Percentiles rank a stretch among this genome's conserved stretches.
phyloP scores from a whole-genome alignment of 2,329 filamentous ascomycete species.

The Aspergillus spinulosporus region DNA sequence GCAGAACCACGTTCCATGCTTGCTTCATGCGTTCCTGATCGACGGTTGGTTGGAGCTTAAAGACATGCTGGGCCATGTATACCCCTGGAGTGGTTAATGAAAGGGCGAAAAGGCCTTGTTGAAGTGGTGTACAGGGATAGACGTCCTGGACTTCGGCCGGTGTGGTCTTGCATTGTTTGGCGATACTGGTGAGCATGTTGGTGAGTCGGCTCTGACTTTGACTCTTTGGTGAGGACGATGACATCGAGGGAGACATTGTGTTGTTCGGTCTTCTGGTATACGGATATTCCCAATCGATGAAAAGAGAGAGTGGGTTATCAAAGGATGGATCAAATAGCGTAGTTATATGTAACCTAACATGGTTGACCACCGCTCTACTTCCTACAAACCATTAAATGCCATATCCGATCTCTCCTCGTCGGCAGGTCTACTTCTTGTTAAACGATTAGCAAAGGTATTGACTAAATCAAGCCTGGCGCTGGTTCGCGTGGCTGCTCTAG shows the following conservation, averaged over 20 bases:
- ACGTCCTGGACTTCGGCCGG: background rate
- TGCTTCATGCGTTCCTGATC: background rate
- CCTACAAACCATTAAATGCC: too few species aligned
- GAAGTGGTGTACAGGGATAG: background rate
- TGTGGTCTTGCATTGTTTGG: background rate
- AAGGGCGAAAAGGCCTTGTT: background rate
- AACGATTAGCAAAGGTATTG: background rate
- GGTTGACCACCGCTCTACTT: too few species aligned
- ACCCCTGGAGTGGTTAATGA: background rate
- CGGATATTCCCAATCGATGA: too few species aligned
- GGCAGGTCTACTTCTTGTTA: background rate
- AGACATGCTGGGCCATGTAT: background rate
- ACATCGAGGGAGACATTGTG: background rate
- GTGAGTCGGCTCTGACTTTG: background rate
- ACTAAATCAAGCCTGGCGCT: background rate
- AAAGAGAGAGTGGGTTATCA: too few species aligned
- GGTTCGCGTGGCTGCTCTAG: background rate
- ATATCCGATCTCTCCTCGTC: too few species aligned
- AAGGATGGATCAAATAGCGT: too few species aligned
- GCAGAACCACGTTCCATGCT: background rate
- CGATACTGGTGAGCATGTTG: background rate
- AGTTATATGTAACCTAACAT: too few species aligned
- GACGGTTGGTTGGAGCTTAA: background rate
- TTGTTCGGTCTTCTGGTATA: background rate
- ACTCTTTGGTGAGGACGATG: background rate